Conservation (phyloP, 1,284 basidiomycete genomes). For the Wolfiporia cocos region DNA sequence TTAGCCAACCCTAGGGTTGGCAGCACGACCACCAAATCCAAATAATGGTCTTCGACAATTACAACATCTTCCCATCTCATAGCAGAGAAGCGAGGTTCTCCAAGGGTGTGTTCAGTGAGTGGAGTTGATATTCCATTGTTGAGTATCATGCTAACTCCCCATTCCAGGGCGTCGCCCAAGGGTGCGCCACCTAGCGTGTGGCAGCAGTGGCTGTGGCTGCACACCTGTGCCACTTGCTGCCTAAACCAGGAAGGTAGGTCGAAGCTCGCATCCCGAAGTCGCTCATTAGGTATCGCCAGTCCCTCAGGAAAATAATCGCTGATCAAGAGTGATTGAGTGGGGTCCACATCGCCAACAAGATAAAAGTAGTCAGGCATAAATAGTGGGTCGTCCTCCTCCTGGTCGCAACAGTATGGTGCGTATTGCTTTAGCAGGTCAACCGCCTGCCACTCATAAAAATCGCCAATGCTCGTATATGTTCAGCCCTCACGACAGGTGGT, state of each 20-base stretch:
- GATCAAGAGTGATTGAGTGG: not conserved
- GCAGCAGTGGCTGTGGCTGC: not conserved
- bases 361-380: not conserved
- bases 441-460: not conserved
- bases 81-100: not conserved
- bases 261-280: not conserved
- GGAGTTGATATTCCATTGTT: not conserved
- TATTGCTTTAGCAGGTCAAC: not conserved
- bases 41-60: slow-evolving; percentile 1
- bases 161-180: not conserved
- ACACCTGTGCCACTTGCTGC: not conserved
- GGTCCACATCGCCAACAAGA: not conserved
- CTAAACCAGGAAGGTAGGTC: not conserved
- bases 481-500: not conserved
- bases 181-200: not conserved
- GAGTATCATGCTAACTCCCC: not conserved
- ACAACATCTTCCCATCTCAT: not conserved
- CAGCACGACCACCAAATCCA: not conserved
- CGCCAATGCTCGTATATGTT: not conserved
- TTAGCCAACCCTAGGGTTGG: slow-evolving; percentile 1
- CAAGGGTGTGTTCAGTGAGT: not conserved
- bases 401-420: not conserved
- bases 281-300: not conserved
- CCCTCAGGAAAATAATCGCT: not conserved
- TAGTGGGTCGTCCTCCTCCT: not conserved